These are phyloP conservation scores for Myrica gale DNA, from an alignment of 306 rosid genomes.

Conservation along the genomic window DNA sequence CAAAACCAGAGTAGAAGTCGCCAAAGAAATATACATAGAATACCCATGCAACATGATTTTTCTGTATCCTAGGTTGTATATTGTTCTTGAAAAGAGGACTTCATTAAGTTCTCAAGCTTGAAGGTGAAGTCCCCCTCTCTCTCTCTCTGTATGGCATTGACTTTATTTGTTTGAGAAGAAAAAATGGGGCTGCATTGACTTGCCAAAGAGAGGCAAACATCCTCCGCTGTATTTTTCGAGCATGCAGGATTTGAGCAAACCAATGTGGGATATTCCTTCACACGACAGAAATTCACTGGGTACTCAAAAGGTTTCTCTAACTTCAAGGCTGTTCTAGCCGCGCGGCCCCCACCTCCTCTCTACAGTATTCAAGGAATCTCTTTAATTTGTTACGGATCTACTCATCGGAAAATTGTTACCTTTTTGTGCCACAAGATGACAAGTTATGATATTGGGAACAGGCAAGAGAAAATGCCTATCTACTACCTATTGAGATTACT, in stretches of 20 bases:
- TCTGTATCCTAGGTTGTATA: neutral
- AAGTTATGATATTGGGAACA: too few species aligned
- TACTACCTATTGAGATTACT: too few species aligned
- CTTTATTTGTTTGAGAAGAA: constrained; percentile 4
- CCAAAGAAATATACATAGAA: neutral
- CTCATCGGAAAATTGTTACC: neutral
- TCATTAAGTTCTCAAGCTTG: neutral
- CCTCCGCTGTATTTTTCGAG: neutral
- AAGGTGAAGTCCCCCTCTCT: neutral
- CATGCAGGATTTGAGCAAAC: constrained; percentile 28
- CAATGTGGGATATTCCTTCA: constrained; percentile 35
- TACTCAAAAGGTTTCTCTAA: constrained; percentile 11
- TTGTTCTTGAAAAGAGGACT: neutral
- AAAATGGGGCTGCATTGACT: too few species aligned
- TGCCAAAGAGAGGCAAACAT: neutral
- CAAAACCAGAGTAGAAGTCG: neutral
- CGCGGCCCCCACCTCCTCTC: neutral
- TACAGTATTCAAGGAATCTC: neutral
- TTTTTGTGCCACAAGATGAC: neutral
- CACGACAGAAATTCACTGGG: constrained; percentile 4
- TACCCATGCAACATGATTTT: neutral
- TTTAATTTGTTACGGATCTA: too few species aligned
- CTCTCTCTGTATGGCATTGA: constrained; percentile 29
- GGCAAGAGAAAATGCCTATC: too few species aligned
- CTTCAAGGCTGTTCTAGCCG: constrained; percentile 11